Evolutionary conservation across 306 rosid genomes (phyloP), one percentile per base, ranked within the genome.

Genomic region (Fragaria ananassa): DNA sequence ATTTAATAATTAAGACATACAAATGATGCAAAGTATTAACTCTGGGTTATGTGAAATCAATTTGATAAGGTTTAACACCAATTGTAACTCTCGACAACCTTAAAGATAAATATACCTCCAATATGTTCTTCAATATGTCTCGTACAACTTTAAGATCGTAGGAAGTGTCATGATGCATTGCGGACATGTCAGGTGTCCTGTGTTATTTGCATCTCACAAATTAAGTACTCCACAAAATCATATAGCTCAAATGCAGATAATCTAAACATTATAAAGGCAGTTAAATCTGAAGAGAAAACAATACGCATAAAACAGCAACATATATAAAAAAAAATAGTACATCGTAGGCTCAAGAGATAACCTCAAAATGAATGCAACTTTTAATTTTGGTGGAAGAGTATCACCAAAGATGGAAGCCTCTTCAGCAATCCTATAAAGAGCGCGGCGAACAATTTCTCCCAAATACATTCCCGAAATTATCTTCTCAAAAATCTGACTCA

Each of bases 381-480:
- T 85, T 78, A 96, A 80, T 82, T 93, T 96, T 37, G 90, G 89
- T 44, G 98, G 98, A 80, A 92, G 89, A 47, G 75, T 83, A 63
- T 93, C 97, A 31, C 97, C 98, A 71, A 96, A 96, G 57, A 96
- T 82, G 12, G 76, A 88, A 77, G 93, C 93, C 79, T 92, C 93
- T 82, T 92, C 99, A 60, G 98, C 98, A 85, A 96, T 72, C 85
- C 80, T 96, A 75, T 83, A 65, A 64, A 93, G 80, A 64, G 85
- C 96, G 82, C 92, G 87, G 74, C 99, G 88, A 49, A 91, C 93
- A 57, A 96, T 86, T 45, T 96, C 99, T 41, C 99, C 97, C 93
- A 96, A 93, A 83, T 96, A 96, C 99, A 96, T 96, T 37, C 99
- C 99, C 80, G 99, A 96, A 72, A 96, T 88, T 14, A 92, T 53